Base-by-base conservation (phyloP, 2,329 filamentous ascomycete species). In the Beauveria brongniartii region DNA sequence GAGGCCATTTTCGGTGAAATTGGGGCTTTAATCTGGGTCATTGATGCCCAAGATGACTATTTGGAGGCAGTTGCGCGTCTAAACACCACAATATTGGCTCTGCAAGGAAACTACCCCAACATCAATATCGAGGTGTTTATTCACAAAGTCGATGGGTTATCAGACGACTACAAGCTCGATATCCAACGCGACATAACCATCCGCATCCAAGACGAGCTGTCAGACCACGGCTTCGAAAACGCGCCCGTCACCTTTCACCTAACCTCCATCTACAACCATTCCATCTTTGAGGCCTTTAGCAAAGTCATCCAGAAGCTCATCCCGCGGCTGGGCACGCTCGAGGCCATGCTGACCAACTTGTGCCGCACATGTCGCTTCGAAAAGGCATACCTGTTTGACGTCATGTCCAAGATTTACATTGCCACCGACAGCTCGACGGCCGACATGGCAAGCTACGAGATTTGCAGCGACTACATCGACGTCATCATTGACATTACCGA, bases 111-210 rank as follows among this genome's bases (percentile, higher is more conserved):
- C 63, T 97, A 96, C 71, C 92, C 93, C 2, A 88, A 91, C 70
- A 94, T 97, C 76, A 96, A 97, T 74, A 90, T 99, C 66, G 93
- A 97, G 72, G 93, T 99, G 55, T 97, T 99, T 74, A 96, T 99
- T 68, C 94, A 99, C 82, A 99, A 99, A 74, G 93, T 97, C 40
- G 94, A 99, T 71, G 93, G 92, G n/a, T 81, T 99, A 18, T 94
- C 91, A 30, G 94, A 97, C 67, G 94, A 99, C 74, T 97, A 94
- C 79, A 92, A 94, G 71, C 86, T 92, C 62, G 94, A 99, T 69
- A 96, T 95, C 20, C 94, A 96, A 77, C 89, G 94, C 62, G 94
- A 99, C 74, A 96, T 99, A 65, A 92, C 92, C 57, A 95, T 97
- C 72, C 88, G 92, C 44, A 96, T 97, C 64, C 92, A 96, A 69